Evolutionary conservation across 306 rosid species (phyloP), one percentile per base, ranked within the genome.

Genomic region (Medicago ruthenica): DNA sequence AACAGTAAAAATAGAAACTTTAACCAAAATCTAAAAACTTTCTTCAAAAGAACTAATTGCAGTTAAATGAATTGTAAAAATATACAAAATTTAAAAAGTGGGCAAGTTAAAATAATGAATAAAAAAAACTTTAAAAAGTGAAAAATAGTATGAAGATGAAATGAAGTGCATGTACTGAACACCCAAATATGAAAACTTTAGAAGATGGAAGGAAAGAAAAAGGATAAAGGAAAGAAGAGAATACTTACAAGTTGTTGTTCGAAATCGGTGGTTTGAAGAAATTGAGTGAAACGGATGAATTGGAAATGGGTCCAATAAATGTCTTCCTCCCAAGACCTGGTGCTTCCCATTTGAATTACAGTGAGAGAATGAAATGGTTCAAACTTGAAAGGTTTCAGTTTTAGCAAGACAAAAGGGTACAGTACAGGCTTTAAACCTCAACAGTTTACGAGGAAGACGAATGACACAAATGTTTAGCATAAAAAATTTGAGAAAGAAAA

Each of bases 1-100:
- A 24, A 44, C 10, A 44, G 14, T 24, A 42, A 10, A 12, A 42
- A 3, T 42, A 42, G 44, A 40, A 42, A 48, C 7, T 1, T 34
- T 3, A 10, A 21, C 36, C 6, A 14, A 60, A 60, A 60, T 42
- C 64, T 76, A 14, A 66, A 65, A 61, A 9, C 18, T 65, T 71
- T 71, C 21, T 44, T 11, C 16, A 21, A 76, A 13, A 24, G 45
- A 55, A 41, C 11, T 5, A 12, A 58, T 9, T 22, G 0, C 37
- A 58, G 6, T 14, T 14, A 60, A 47, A 7, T 3, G 9, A 27
- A 41, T 11, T 6, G 60, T 9, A 18, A 36, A 3, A 69, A 54
- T 1, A 58, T 58, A 11, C 2, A 8, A 14, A 27, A 60, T 14
- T 31, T 2, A 17, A 40, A 57, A 57, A 0, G 1, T 21, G 58